Conservation (phyloP, 2,329 filamentous ascomycete species). For the Clonostachys sp. region DNA sequence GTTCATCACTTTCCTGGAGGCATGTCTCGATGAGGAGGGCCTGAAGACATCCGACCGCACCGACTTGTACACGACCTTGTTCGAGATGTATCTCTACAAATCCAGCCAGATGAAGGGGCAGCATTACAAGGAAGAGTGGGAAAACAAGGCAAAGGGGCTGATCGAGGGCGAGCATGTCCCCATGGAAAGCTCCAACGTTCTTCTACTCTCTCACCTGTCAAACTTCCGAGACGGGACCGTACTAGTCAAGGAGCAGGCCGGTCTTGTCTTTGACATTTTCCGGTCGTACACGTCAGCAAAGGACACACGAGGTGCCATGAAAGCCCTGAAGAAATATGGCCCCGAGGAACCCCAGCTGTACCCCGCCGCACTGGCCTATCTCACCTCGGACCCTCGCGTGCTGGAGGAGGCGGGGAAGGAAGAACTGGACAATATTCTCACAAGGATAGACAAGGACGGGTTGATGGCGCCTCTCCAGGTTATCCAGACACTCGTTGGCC, state of each 20-base stretch:
- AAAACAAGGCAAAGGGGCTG: constrained; percentile 82
- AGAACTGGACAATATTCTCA: constrained; percentile 75
- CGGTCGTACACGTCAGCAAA: constrained; percentile 90
- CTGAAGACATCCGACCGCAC: constrained; percentile 71
- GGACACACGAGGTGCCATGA: constrained; percentile 86
- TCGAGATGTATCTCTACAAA: constrained; percentile 97
- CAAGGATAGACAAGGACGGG: constrained; percentile 83
- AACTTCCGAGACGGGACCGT: constrained; percentile 87
- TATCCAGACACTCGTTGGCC: constrained; percentile 81
- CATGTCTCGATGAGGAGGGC: constrained; percentile 68
- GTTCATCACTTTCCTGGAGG: constrained; percentile 90
- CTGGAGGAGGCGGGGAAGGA: constrained; percentile 79
- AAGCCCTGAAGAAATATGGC: constrained; percentile 86
- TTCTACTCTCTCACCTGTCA: constrained; percentile 87
- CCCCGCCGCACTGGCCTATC: constrained; percentile 86
- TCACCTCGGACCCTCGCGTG: constrained; percentile 77
- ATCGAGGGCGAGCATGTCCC: constrained; percentile 77
- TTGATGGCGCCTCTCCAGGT: constrained; percentile 96
- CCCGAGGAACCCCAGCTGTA: constrained; percentile 88
- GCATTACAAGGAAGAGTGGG: constrained; percentile 72
- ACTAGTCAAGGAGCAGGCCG: constrained; percentile 89
- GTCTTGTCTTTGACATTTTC: constrained; percentile 91
- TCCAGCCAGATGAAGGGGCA: constrained; percentile 69
- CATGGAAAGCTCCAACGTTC: constrained; percentile 91
- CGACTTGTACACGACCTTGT: constrained; percentile 90